These are phyloP conservation scores for Leccinum sublutescens DNA, from an alignment of 768 basidiomycete genomes.

Conservation along the genomic window DNA sequence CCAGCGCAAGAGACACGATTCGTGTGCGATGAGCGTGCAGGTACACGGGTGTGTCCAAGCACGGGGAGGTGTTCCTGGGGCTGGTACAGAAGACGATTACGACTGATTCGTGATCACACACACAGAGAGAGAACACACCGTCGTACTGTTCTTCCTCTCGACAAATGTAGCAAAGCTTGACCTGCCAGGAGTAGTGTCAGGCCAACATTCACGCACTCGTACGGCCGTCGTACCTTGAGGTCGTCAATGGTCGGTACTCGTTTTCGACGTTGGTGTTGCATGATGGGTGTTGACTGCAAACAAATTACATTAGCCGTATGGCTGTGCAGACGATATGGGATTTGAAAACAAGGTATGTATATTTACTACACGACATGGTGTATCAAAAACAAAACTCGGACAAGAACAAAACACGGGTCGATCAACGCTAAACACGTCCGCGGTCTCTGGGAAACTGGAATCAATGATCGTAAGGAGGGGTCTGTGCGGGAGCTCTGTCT, in stretches of 20 bases:
- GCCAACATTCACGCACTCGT: neutral
- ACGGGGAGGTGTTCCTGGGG: slow-evolving; percentile 46
- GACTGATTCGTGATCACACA: neutral
- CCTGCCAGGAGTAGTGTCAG: slow-evolving; percentile 28
- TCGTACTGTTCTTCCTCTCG: slow-evolving; percentile 66
- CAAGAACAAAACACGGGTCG: slow-evolving; percentile 6
- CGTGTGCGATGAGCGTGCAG: slow-evolving; percentile 80
- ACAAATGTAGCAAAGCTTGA: slow-evolving; percentile 82
- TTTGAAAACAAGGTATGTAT: slow-evolving; percentile 22
- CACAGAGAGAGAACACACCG: slow-evolving; percentile 20
- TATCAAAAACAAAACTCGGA: slow-evolving; percentile 1
- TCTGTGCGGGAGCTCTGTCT: slow-evolving; percentile 47
- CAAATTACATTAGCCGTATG: neutral
- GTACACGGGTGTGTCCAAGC: slow-evolving; percentile 79
- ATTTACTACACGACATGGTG: slow-evolving; percentile 20
- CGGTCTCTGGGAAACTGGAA: neutral
- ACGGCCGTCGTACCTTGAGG: slow-evolving; percentile 26
- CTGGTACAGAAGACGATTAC: slow-evolving; percentile 23
- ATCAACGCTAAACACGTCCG: neutral
- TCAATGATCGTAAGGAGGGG: slow-evolving; percentile 56
- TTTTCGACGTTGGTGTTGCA: slow-evolving; percentile 20
- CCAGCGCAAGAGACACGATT: slow-evolving; percentile 77
- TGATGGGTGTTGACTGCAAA: slow-evolving; percentile 5
- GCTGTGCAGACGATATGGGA: slow-evolving; percentile 7
- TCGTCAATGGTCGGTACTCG: slow-evolving; percentile 34